Conservation (phyloP, 345 rosid genomes). For the Euphorbia peplus region DNA sequence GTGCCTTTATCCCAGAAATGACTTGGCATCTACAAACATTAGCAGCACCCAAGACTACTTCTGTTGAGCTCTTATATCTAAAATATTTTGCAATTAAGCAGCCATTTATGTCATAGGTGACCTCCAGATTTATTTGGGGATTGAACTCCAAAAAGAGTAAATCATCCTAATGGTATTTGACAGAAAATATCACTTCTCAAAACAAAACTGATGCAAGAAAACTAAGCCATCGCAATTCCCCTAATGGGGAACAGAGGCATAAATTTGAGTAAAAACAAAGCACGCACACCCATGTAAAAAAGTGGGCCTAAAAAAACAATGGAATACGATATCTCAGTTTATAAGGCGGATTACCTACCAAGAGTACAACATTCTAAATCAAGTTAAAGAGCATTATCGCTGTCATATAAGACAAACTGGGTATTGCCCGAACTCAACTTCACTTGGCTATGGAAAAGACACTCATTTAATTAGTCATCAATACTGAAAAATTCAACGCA, state of each 20-base stretch:
- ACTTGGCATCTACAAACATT: too few species aligned
- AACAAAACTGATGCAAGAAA: background rate
- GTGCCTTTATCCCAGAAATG: too few species aligned
- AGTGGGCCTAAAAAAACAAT: background rate
- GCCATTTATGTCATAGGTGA: too few species aligned
- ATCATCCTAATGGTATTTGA: background rate
- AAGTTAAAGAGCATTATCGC: background rate
- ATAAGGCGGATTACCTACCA: background rate
- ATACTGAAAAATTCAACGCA: background rate
- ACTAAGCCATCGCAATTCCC: background rate
- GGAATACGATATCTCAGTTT: background rate
- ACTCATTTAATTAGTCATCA: constrained; percentile 6
- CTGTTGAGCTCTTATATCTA: too few species aligned
- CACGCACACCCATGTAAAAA: background rate
- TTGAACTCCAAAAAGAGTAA: background rate
- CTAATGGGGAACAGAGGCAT: background rate
- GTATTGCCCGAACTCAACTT: background rate
- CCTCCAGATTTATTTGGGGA: too few species aligned
- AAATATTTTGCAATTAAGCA: too few species aligned
- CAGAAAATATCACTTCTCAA: background rate
- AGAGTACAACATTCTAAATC: constrained; percentile 14
- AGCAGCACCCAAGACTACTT: too few species aligned
- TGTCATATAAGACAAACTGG: background rate
- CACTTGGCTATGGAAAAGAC: background rate
- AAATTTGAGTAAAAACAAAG: background rate